Conservation (phyloP, 2,329 filamentous ascomycete genomes). For the Phoma herbarum region DNA sequence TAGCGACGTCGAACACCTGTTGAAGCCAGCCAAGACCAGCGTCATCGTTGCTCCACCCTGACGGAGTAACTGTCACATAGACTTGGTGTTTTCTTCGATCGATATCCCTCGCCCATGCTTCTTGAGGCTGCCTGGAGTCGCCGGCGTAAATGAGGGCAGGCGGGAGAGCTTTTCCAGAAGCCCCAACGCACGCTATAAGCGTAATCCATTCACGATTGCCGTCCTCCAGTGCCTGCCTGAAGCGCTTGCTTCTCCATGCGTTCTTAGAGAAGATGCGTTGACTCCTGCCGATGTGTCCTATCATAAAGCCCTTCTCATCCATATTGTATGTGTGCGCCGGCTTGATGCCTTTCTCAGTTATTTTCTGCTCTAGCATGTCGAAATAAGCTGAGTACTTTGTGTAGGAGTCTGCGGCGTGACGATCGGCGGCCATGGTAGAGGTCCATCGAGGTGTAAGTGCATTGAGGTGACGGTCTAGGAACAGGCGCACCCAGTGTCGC, state of each 20-base stretch:
- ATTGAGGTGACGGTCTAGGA: too few relatives aligned
- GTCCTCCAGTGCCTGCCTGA: background rate
- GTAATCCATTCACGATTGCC: slow-evolving; percentile 13
- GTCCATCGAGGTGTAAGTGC: too few relatives aligned
- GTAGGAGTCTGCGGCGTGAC: background rate
- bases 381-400: background rate
- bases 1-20: background rate
- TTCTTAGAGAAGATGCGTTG: too few relatives aligned
- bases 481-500: too few relatives aligned
- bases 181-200: slow-evolving; percentile 16
- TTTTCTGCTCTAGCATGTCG: background rate
- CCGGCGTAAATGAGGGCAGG: background rate
- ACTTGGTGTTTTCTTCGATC: background rate
- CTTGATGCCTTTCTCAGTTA: background rate
- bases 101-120: background rate
- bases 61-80: background rate
- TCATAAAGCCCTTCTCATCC: too few relatives aligned
- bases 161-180: slow-evolving; percentile 6
- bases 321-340: background rate
- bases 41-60: background rate
- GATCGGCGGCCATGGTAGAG: background rate
- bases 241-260: background rate
- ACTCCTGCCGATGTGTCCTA: too few relatives aligned
- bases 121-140: background rate
- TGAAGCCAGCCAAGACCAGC: background rate